Conservation (phyloP, 495 filamentous ascomycete species). For the Bryoglossum gracile region DNA sequence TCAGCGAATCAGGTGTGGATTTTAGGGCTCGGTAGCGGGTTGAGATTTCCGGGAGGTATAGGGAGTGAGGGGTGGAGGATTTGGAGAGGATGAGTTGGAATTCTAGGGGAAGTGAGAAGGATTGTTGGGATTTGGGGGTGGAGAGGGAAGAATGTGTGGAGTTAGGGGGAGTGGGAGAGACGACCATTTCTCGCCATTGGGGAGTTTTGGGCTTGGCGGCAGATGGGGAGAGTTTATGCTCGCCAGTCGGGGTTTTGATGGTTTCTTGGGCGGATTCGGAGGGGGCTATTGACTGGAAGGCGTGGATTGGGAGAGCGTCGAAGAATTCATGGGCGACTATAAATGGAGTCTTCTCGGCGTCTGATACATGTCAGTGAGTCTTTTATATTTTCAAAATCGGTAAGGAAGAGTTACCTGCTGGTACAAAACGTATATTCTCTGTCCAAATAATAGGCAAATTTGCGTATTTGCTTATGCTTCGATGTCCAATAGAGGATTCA, state of each 20-base stretch:
- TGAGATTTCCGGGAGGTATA: constrained; percentile 79
- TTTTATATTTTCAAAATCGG: too few relatives aligned
- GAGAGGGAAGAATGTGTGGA: constrained; percentile 36
- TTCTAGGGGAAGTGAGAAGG: constrained; percentile 50
- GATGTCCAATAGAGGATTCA: constrained; percentile 66
- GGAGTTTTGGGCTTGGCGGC: constrained; percentile 30
- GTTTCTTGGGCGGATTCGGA: constrained; percentile 36
- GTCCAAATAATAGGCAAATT: constrained; percentile 76
- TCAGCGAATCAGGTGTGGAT: constrained; percentile 50
- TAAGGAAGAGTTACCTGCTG: constrained; percentile 47
- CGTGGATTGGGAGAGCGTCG: constrained; percentile 95
- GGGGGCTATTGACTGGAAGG: constrained; percentile 68
- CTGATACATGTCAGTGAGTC: too few relatives aligned
- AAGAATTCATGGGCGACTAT: constrained; percentile 98
- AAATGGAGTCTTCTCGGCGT: constrained; percentile 71
- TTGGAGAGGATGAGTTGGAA: constrained; percentile 78
- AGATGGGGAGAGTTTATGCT: constrained; percentile 18
- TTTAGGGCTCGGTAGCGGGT: constrained; percentile 71
- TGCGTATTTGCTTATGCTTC: constrained; percentile 67
- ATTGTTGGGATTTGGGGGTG: constrained; percentile 46
- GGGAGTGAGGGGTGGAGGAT: constrained; percentile 67
- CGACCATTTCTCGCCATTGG: constrained; percentile 85
- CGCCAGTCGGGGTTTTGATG: constrained; percentile 29
- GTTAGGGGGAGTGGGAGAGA: constrained; percentile 55
- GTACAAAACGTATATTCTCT: constrained; percentile 78